Evolutionary conservation across 2,329 filamentous ascomycete species (phyloP), one percentile per base, ranked within the genome.

Genomic region (Zymoseptoria ardabiliae): DNA sequence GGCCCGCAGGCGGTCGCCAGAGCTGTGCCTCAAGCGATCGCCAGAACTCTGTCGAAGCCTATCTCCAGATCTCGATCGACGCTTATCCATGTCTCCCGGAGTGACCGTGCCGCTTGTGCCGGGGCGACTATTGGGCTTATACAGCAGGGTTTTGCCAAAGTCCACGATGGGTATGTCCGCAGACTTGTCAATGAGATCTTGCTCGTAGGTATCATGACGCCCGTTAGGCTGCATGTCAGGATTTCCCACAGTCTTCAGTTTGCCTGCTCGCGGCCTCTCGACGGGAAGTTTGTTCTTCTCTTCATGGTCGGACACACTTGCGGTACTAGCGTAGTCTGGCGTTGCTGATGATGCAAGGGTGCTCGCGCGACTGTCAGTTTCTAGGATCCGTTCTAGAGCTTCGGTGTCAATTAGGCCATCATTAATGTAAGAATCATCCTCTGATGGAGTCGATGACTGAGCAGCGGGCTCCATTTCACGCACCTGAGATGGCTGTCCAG

Each of bases 121-220:
- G n/a, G 83, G 82, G 8, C 82, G 79, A 65, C 78, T 79, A 11
- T 35, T 61, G 25, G 83, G 81, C 61, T 77, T 78, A 59, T 91
- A 87, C 61, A 88, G 87, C 66, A 90, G 77, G 0, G 92, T 96
- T 5, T 87, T 90, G 0, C 93, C 93, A 74, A 97, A 97, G 72
- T 97, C 87, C 63, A 96, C 83, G 4, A 81, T 76, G 0, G 90
- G 90, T 61, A 96, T 85, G 58, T 84, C 80, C 22, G 82, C 78
- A 13, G 77, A 76, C 45, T 70, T 62, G 17, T 62, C 59, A 30
- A 68, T 69, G 21, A 70, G 63, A 45, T 75, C 70, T 50, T 74
- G 70, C 52, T 73, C 67, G 56, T 64, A 70, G 2, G 70, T 70
- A 56, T 71, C 71, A 51, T 71, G 58, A 25, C 65, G 66, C 20